phyloP scores from a whole-genome alignment of 2,329 filamentous ascomycete genomes.

The Periconia sp. region DNA sequence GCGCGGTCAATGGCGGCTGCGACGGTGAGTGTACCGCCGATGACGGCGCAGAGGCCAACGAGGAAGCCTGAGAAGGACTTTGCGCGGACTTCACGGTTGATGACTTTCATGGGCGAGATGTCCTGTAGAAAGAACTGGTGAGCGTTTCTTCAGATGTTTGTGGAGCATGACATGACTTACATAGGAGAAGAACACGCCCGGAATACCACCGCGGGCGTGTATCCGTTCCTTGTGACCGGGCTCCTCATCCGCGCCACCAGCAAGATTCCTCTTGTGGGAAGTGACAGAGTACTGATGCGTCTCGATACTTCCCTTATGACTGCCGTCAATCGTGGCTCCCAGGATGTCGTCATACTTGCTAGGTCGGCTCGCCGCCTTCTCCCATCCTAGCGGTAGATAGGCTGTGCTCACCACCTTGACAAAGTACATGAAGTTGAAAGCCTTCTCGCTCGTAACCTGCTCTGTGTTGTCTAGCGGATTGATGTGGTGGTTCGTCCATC shows the following conservation, averaged over 20 bases:
- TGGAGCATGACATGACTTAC: conserved; percentile 61
- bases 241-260: conserved; percentile 80
- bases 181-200: conserved; percentile 98
- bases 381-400: conserved; percentile 91
- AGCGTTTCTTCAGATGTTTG: too few relatives aligned
- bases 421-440: conserved; percentile 99
- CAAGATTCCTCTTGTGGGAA: conserved; percentile 88
- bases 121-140: too few relatives aligned
- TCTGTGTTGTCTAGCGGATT: conserved; percentile 86
- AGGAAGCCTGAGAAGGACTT: conserved; percentile 94
- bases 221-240: conserved; percentile 92
- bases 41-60: conserved; percentile 90
- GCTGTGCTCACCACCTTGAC: conserved; percentile 97
- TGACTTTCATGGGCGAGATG: conserved; percentile 99
- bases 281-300: conserved; percentile 99
- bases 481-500: conserved; percentile 86
- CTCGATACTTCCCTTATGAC: conserved; percentile 85
- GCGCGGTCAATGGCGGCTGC: conserved; percentile 91
- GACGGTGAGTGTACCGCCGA: conserved; percentile 94
- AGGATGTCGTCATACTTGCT: conserved; percentile 59
- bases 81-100: conserved; percentile 88
- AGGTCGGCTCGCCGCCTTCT: conserved; percentile 56
- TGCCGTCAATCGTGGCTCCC: conserved; percentile 46
- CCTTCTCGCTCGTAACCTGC: conserved; percentile 79
- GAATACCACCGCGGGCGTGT: conserved; percentile 90